Conservation (phyloP, 352 stramenopile species). For the Phytophthora nicotianae region DNA sequence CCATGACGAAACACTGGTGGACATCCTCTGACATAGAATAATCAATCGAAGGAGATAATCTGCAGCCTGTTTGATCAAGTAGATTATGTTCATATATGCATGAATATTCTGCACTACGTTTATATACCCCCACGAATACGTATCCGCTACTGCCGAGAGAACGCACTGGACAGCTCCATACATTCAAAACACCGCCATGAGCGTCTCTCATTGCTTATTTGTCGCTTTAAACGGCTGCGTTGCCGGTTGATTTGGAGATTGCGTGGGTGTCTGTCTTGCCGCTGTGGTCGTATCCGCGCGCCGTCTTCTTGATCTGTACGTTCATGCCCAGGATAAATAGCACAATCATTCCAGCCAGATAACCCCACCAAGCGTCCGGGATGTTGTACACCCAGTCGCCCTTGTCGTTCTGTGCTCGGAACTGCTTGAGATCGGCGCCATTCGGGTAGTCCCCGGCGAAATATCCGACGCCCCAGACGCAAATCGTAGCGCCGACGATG, state of each 20-base stretch:
- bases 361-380: constrained; percentile 74
- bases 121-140: constrained; percentile 36
- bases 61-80: background rate
- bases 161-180: background rate
- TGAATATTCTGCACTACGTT: constrained; percentile 19
- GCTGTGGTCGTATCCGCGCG: constrained; percentile 52
- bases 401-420: constrained; percentile 39
- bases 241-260: constrained; percentile 30
- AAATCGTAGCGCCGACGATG: constrained; percentile 58
- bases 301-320: constrained; percentile 71
- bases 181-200: background rate
- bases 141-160: constrained; percentile 6
- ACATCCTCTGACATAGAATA: constrained; percentile 6
- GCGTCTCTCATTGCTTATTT: background rate
- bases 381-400: constrained; percentile 69
- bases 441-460: constrained; percentile 75
- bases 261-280: constrained; percentile 39
- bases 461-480: constrained; percentile 67
- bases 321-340: constrained; percentile 65
- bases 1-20: constrained; percentile 1
- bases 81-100: background rate
- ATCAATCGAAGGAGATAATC: constrained; percentile 10
- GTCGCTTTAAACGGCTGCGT: constrained; percentile 31
- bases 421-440: constrained; percentile 54
- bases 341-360: constrained; percentile 60